Base-by-base conservation (phyloP, 768 basidiomycete species). In the Boletellus ananiceps region DNA sequence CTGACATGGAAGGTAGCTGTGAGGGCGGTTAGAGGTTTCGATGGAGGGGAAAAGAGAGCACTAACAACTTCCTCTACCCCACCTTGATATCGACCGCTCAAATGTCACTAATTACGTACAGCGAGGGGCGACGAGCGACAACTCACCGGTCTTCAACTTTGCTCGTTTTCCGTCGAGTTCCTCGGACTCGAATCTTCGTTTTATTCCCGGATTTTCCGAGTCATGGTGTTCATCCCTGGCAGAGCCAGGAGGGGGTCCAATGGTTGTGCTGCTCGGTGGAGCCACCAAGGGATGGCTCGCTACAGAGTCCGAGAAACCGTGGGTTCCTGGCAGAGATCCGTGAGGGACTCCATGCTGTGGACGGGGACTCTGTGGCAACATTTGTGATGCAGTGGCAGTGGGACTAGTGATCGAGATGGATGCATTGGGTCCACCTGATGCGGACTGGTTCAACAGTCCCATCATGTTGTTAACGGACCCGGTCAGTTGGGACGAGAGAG, bases 91-190 rank as follows among this genome's bases (percentile, higher is more conserved):
- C 32, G 40, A 62, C 52, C 49, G 47, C 49, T 45, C 55, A 57
- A 39, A 50, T 49, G 52, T 63, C 61, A 56, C 49, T 29, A 35
- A 63, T 61, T 65, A 59, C 54, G 57, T 55, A 58, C 44, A 37
- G 32, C 54, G 46, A 56, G 62, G 49, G 40, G 59, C 42, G 65
- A 59, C 41, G 57, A 56, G 57, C 38, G 27, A 51, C 29, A 49
- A 62, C 80, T 64, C 54, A 86, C 88, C 86, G 58, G 77, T 87
- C 70, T 82, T 89, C 66, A 83, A 78, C 57, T 85, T 78, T 42
- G 69, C 81, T 57, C 88, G 78, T 65, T 92, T 92, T 40, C 69
- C 74, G 40, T 87, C 84, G 25, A 68, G 68, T 50, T 86, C 85
- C 45, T 82, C 83, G 15, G 74, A 73, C 41, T 83, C 82, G 54